Conservation (phyloP, 2,329 filamentous ascomycete species). For the Dendrostoma leiphaemia region DNA sequence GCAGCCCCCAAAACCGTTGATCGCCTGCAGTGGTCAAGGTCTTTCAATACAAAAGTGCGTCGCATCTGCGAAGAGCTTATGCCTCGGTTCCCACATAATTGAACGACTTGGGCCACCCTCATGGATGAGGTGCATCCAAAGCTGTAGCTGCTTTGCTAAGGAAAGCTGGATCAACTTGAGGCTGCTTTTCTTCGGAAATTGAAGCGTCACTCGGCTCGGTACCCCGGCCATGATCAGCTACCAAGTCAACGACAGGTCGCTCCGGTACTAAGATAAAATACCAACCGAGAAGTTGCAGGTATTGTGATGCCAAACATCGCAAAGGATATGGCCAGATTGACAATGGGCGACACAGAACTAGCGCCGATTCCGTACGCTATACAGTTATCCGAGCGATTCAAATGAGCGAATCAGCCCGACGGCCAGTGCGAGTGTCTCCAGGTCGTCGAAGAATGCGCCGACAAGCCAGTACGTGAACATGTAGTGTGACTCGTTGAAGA, state of each 20-base stretch:
- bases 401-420: slow-evolving; percentile 48
- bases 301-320: slow-evolving; percentile 44
- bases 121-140: neutral
- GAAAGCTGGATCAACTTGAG: neutral
- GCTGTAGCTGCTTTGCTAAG: neutral
- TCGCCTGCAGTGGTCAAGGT: too few relatives aligned
- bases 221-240: slow-evolving; percentile 6
- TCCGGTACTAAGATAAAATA: slow-evolving; percentile 38
- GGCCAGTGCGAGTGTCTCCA: slow-evolving; percentile 48
- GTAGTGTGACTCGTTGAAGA: slow-evolving; percentile 50
- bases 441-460: slow-evolving; percentile 48
- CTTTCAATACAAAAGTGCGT: too few relatives aligned
- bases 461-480: slow-evolving; percentile 53
- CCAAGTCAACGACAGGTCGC: slow-evolving; percentile 25
- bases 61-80: neutral
- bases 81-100: neutral
- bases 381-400: slow-evolving; percentile 45
- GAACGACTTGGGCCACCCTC: neutral
- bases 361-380: slow-evolving; percentile 48
- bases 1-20: too few relatives aligned
- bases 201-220: neutral
- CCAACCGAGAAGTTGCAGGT: slow-evolving; percentile 33
- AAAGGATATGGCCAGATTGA: slow-evolving; percentile 46
- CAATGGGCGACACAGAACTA: slow-evolving; percentile 41
- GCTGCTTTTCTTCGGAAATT: neutral